Conservation (phyloP, 441 rosid species). For the Brassica hybrid region DNA sequence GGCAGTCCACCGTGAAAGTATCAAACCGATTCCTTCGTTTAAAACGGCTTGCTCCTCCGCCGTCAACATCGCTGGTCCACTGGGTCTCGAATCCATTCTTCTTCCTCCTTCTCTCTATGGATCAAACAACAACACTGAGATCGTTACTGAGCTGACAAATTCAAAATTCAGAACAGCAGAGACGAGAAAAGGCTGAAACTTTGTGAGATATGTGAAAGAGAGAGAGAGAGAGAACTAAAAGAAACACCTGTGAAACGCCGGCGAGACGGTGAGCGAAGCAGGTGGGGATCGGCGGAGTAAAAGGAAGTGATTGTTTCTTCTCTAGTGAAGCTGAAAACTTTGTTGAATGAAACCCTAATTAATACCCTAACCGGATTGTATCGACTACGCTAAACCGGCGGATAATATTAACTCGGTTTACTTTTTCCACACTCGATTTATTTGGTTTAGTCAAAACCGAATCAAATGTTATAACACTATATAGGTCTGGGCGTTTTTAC, state of each 20-base stretch:
- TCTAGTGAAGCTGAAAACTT: background rate
- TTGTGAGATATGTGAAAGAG: background rate
- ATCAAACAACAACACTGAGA: background rate
- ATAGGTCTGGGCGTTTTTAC: no score
- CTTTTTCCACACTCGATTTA: no score
- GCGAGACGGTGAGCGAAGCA: background rate
- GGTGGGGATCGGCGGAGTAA: background rate
- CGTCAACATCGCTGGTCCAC: slow-evolving; percentile 46
- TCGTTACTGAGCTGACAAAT: background rate
- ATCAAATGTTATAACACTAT: background rate
- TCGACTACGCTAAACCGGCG: background rate
- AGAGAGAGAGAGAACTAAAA: background rate
- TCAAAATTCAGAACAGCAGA: background rate
- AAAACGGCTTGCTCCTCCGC: slow-evolving; percentile 50
- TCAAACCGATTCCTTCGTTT: slow-evolving; percentile 63
- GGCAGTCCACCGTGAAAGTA: slow-evolving; percentile 82
- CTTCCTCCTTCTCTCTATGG: slow-evolving; percentile 4
- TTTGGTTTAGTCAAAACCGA: background rate
- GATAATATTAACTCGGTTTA: background rate
- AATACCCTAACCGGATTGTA: slow-evolving; percentile 3
- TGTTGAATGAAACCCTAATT: background rate
- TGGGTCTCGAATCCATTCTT: slow-evolving; percentile 19
- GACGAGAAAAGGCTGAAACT: background rate
- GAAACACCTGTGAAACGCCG: slow-evolving; percentile 18
- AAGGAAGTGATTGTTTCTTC: background rate